Conservation (phyloP, 768 basidiomycete species). For the Leccinum aurantiacum region DNA sequence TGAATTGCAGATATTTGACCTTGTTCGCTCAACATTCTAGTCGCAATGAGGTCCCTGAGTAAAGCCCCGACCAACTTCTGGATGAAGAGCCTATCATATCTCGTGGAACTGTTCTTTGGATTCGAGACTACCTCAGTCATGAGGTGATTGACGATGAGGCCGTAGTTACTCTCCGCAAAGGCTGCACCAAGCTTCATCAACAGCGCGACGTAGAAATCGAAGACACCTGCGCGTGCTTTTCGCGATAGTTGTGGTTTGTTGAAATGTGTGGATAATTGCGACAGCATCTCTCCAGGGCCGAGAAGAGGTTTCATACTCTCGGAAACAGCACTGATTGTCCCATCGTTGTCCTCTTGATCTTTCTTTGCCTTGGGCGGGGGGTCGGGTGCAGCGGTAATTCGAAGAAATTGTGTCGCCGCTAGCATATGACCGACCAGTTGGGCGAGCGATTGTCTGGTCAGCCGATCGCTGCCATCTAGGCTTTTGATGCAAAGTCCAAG, state of each 20-base stretch:
- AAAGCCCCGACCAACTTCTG: constrained; percentile 75
- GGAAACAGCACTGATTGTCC: constrained; percentile 42
- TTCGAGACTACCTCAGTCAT: constrained; percentile 73
- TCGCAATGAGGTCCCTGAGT: constrained; percentile 82
- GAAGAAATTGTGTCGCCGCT: constrained; percentile 75
- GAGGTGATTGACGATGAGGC: constrained; percentile 74
- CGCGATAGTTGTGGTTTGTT: constrained; percentile 71
- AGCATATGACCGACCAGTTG: constrained; percentile 83
- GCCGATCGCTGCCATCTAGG: constrained; percentile 80
- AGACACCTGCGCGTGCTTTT: constrained; percentile 77
- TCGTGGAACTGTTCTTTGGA: constrained; percentile 50
- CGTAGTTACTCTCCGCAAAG: constrained; percentile 84
- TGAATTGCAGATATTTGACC: constrained; percentile 91
- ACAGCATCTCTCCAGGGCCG: constrained; percentile 76
- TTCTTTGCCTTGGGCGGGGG: constrained; percentile 61
- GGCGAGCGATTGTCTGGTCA: constrained; percentile 77
- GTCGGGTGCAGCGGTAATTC: constrained; percentile 46
- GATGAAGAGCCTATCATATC: constrained; percentile 74
- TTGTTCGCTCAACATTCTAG: constrained; percentile 88
- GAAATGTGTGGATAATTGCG: constrained; percentile 75
- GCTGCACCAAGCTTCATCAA: constrained; percentile 69
- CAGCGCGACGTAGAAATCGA: constrained; percentile 84
- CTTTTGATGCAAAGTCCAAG: constrained; percentile 65
- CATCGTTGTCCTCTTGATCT: constrained; percentile 60
- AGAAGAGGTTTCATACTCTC: constrained; percentile 70